Conservation (phyloP, 768 basidiomycete genomes). For the Mrakia gelida region DNA sequence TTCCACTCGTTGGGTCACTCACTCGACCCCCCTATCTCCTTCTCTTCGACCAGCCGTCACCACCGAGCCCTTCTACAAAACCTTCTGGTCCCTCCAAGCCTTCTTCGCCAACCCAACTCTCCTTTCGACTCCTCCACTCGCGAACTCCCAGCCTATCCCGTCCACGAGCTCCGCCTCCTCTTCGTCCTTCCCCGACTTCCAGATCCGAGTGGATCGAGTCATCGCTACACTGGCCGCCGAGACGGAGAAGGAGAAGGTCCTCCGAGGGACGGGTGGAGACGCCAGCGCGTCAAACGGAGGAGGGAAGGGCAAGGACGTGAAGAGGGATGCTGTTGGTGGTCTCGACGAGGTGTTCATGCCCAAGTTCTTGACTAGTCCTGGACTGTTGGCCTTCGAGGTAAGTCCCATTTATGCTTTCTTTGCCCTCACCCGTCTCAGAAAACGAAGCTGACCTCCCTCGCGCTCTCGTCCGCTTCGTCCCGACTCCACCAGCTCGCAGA, state of each 20-base stretch:
- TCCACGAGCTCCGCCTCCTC: conserved; percentile 6
- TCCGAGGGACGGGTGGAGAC: conserved; percentile 79
- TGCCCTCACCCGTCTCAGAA: neutral
- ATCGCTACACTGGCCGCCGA: conserved; percentile 77
- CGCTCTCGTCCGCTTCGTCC: neutral
- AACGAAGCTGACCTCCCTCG: neutral
- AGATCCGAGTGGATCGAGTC: conserved; percentile 64
- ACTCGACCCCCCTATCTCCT: neutral
- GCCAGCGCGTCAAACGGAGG: conserved; percentile 50
- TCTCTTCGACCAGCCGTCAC: neutral
- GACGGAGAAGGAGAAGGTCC: conserved; percentile 77
- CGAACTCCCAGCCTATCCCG: neutral
- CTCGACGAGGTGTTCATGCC: conserved; percentile 81
- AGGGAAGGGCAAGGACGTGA: conserved; percentile 3
- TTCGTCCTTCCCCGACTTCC: conserved; percentile 52
- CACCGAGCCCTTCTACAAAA: conserved; percentile 38
- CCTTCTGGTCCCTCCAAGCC: conserved; percentile 59
- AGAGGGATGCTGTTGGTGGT: conserved; percentile 36
- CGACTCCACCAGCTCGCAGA: conserved; percentile 64
- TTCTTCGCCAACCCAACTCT: conserved; percentile 74
- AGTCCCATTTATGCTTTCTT: conserved; percentile 36
- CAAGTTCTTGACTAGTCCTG: conserved; percentile 84
- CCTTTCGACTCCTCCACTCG: conserved; percentile 29
- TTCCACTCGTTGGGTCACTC: neutral
- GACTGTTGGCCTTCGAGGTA: conserved; percentile 82